A percentile compares a stretch with the other conserved stretches of the same genome.
Conservation (phyloP, 1,284 basidiomycete species). For the Leccinum solheimii region DNA sequence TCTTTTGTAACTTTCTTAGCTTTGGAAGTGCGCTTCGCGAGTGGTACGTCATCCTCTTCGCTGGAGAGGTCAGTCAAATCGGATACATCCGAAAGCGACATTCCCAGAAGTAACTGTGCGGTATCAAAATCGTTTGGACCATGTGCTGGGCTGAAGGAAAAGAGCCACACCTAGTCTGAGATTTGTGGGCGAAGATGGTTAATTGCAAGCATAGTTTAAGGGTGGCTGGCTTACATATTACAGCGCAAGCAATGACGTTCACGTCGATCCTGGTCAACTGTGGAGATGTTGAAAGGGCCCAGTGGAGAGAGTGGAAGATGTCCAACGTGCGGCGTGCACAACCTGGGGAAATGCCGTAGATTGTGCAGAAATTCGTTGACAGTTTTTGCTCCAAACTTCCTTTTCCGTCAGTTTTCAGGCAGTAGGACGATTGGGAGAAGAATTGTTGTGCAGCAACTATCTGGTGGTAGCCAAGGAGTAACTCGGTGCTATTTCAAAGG, state of each 20-base stretch:
- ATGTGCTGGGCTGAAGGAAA: not conserved
- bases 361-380: constrained; percentile 17
- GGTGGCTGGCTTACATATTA: not conserved
- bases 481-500: not conserved
- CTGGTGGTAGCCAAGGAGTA: not conserved
- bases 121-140: constrained; percentile 1
- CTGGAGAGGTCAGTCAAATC: constrained; percentile 46
- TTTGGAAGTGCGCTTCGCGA: constrained; percentile 21
- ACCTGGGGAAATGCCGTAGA: constrained; percentile 7
- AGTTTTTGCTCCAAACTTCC: constrained; percentile 22
- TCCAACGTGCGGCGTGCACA: not conserved
- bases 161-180: not conserved
- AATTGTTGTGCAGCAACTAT: no score
- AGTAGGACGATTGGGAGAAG: not conserved
- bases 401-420: constrained; percentile 11
- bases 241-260: not conserved
- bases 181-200: not conserved
- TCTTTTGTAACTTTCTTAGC: constrained; percentile 29
- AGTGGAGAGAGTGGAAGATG: not conserved
- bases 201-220: not conserved
- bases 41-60: constrained; percentile 39
- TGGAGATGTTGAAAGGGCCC: not conserved
- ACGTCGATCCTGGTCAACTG: not conserved
- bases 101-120: constrained; percentile 10
- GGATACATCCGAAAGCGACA: constrained; percentile 41